Base-by-base conservation (phyloP, 495 filamentous ascomycete species). In the Penicillium cataractarum region DNA sequence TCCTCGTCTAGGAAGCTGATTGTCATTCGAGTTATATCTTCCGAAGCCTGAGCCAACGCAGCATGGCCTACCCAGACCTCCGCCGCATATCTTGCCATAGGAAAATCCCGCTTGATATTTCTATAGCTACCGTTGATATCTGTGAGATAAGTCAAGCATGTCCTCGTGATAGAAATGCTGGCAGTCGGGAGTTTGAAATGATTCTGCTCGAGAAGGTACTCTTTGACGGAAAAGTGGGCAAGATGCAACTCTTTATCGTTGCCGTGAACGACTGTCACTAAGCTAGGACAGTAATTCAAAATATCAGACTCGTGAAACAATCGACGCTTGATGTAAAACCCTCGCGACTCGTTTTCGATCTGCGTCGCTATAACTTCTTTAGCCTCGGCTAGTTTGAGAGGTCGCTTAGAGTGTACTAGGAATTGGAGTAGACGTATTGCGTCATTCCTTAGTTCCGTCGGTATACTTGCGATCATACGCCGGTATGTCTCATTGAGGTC, bases 401-500 rank as follows among this genome's bases (percentile, higher is more conserved):
- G 63, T 64, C 60, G 39, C 60, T 61, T 62, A 19, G 65, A 65
- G 54, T 71, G 58, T 10, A 68, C 65, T 31, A 68, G 42, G 31
- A 71, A 68, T 64, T 71, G 58, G 2, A 71, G 65, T 4, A 71
- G 63, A n/a, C 68, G 65, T 63, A 64, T 71, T 13, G 63, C 60
- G 58, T 71, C 65, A 0, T 26, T 58, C 40, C 55, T 60, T 6
- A 54, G 42, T 35, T 63, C 55, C n/a, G 29, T 50, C 37, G 63
- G 65, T 65, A 80, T 78, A 10, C 48, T 68, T 35, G 15, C 10
- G 17, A 82, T 59, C n/a, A 78, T 75, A 6, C 74, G 64, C 12
- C 57, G 55, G 46, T 81, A 82, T 48, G 73, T 79, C 31, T 74
- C 70, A 63, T 80, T 58, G 1, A 81, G 61, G 17, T 65, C 69